Base-by-base conservation (phyloP, 768 basidiomycete genomes). In the Leccinum aurantiacum region DNA sequence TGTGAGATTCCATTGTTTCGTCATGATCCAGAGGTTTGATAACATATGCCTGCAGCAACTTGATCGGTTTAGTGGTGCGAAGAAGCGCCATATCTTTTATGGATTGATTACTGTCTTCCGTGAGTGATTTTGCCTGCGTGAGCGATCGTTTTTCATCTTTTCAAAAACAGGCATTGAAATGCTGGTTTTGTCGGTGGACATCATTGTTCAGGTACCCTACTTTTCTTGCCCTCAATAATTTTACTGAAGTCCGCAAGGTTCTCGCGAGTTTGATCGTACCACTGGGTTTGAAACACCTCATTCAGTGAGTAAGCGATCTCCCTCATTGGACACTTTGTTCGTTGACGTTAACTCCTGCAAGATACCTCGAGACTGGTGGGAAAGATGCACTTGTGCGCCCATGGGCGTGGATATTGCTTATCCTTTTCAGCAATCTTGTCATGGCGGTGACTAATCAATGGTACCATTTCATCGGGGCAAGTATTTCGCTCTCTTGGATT, bases 91-190 rank as follows among this genome's bases (percentile, higher is more conserved):
- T 15, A 55, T 57, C 13, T 38, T 57, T 41, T 54, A 38, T 29
- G 56, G 51, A 17, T 17, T 54, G 19, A 57, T 57, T n/a, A 54
- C n/a, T 17, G 35, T 57, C 51, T 54, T 57, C 37, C 52, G 57
- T 57, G 13, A 54, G 57, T 55, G 3, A 19, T 54, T 4, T 11
- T 41, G 9, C 17, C 2, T 4, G 3, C 14, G 2, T 13, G 10
- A 41, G 24, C 17, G 10, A 17, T 17, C 14, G 6, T 38, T 19
- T 19, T 22, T 57, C 19, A 51, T 22, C n/a, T 3, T 19, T 55
- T 29, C n/a, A 27, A 54, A 19, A 1, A 7, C 9, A 57, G 57
- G 37, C 5, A 10, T 55, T 1, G 52, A 57, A 19, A 27, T 41
- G 13, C 24, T 38, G 14, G 24, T 41, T 24, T 10, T 54, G 14